Base-by-base conservation (phyloP, 1,284 basidiomycete genomes). In the Laetiporus sulphureus region DNA sequence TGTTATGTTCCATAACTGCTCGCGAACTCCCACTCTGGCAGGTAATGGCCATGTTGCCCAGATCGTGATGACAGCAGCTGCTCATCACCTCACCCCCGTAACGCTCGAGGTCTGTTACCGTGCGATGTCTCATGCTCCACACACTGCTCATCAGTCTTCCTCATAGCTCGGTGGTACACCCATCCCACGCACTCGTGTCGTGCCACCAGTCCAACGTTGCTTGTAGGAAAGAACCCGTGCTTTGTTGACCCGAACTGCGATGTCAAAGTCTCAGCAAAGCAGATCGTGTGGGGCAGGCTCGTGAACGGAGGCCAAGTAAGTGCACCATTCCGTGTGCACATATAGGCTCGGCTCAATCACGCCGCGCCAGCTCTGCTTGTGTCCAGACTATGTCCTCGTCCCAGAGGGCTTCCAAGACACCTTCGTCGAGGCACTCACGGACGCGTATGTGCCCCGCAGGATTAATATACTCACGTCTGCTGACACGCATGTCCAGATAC, bases 361-460 rank as follows among this genome's bases (percentile, higher is more conserved):
- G n/a, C 32, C n/a, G 15, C 11, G 10, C 12, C 11, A 63, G 62
- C 65, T 69, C n/a, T 73, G 71, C 60, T 66, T 75, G 30, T 78
- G 85, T 2, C 91, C 91, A 0, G 91, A 95, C 60, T 94, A 94
- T 60, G 65, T 91, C 5, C 74, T 94, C 24, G 77, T 90, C 16
- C 75, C 75, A 3, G 71, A 71, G 36, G 69, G 72, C 8, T 69
- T 76, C 40, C 79, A 89, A 48, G 80, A 83, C 32, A 66, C 63
- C 32, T 69, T 94, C 34, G 62, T 89, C 10, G 59, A 67, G 4
- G 85, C 76, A 5, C 63, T 90, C 27, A 71, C 76, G 53, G 69
- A 77, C 23, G 75, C 69, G 80, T 84, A 56, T 34, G 68, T 59
- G 3, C 47, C 16, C 15, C 4, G 18, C 25, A 38, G 10, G 11